These are phyloP conservation scores for Calonectria naviculata DNA, from an alignment of 2,329 filamentous ascomycete species.

Conservation along the genomic window DNA sequence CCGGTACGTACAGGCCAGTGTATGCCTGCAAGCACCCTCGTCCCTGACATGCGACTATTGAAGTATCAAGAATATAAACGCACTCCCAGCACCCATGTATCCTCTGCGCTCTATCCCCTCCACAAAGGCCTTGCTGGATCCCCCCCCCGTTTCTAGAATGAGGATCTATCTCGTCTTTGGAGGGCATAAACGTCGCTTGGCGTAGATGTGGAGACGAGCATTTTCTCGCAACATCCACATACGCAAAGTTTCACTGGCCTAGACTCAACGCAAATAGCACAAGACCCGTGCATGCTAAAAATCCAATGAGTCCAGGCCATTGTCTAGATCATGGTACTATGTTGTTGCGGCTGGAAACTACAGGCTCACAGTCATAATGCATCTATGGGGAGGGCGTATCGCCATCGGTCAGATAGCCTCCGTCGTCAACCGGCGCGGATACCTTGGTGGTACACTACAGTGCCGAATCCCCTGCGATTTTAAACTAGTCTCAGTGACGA, in stretches of 20 bases:
- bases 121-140: not conserved
- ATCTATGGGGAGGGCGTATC: not conserved
- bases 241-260: not conserved
- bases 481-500: conserved; percentile 12
- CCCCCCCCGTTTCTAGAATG: not conserved
- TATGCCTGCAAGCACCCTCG: not conserved
- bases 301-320: not conserved
- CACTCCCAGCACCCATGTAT: no score
- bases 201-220: not conserved
- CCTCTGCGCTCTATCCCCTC: not conserved
- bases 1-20: not conserved
- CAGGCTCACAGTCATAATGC: not conserved
- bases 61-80: not conserved
- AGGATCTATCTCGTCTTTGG: not conserved
- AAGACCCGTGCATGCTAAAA: not conserved
- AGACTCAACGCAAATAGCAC: not conserved
- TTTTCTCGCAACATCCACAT: not conserved
- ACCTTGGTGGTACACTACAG: not conserved
- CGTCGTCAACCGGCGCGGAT: not conserved
- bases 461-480: not conserved
- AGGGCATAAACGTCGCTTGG: not conserved
- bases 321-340: not conserved
- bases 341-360: not conserved
- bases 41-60: not conserved
- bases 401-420: not conserved